Conservation (phyloP, 257 asterid species). For the Henckelia pumila region DNA sequence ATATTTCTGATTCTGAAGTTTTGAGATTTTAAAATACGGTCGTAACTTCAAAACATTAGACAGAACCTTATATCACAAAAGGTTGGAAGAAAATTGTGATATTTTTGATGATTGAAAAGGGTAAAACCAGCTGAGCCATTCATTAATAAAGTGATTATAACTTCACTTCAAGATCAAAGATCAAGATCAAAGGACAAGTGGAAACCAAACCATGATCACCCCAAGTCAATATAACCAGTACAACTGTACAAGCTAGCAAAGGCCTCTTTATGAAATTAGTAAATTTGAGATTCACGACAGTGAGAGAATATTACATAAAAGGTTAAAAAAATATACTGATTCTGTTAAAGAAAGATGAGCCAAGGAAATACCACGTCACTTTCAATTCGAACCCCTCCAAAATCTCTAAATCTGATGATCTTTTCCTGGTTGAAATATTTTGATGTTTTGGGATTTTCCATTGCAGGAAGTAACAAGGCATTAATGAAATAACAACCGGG, state of each 20-base stretch:
- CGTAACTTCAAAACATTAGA: too few relatives aligned
- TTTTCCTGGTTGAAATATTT: constrained; percentile 61
- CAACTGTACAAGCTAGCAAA: background rate
- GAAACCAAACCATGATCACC: background rate
- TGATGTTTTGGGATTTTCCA: constrained; percentile 63
- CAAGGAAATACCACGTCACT: constrained; percentile 75
- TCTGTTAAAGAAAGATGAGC: constrained; percentile 24
- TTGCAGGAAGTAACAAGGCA: constrained; percentile 80
- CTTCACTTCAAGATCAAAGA: background rate
- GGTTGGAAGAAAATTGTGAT: background rate
- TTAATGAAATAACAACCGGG: constrained; percentile 98
- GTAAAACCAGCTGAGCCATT: background rate
- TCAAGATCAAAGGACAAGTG: background rate
- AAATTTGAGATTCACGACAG: constrained; percentile 8
- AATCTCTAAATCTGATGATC: constrained; percentile 68
- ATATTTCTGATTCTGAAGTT: too few relatives aligned
- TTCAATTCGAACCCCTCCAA: constrained; percentile 96
- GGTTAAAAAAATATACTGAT: constrained; percentile 3
- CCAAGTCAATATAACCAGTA: background rate
- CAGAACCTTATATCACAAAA: background rate
- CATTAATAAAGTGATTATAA: constrained; percentile 2
- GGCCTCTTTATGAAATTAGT: background rate
- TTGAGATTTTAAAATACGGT: too few relatives aligned
- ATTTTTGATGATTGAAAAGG: background rate
- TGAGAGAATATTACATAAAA: constrained; percentile 9